Evolutionary conservation across 257 asterid genomes (phyloP), one percentile per base, ranked within the genome.

Genomic region (Solanum paucissectum): DNA sequence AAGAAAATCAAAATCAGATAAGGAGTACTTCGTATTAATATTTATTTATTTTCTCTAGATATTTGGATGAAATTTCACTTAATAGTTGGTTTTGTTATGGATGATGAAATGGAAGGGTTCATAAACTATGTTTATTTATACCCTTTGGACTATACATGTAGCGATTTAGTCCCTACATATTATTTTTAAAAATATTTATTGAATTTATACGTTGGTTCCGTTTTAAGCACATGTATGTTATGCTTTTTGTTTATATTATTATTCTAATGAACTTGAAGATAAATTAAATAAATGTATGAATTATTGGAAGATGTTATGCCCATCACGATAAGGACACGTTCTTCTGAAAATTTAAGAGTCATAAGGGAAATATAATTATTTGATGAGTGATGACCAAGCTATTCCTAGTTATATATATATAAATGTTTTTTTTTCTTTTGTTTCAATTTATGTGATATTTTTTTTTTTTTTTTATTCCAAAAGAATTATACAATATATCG

Each of bases 1-100:
- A 20, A 91, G 92, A 42, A 91, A 89, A 77, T 52, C 60, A 7
- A 25, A 42, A 6, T 88, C 92, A 69, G 88, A 79, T 46, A 29
- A 18, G 38, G 62, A 69, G 10, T 86, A 18, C 49, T 58, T 36
- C 69, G 3, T 60, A 33, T 62, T 34, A 36, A 34, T 36, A 73
- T 44, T 44, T 64, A 44, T 79, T 25, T 7, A 25, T 5, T n/a
- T 25, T 49, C 60, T 49, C 60, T 14, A 49, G 60, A 49, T 49
- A 49, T 49, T 77, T 77, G 58, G 62, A 25, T 38, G 36, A 62
- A 34, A 12, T 21, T 7, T 37, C n/a, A 6, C n/a, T 37, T 11
- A 34, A 23, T 4, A 20, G 75, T 23, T 29, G 29, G 29, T 29
- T 29, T 68, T 12, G 5, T 29, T 29, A 6, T 2, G 37, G 14